Conservation (phyloP, 139 green algal genomes). For the Tetraselmis chui region DNA sequence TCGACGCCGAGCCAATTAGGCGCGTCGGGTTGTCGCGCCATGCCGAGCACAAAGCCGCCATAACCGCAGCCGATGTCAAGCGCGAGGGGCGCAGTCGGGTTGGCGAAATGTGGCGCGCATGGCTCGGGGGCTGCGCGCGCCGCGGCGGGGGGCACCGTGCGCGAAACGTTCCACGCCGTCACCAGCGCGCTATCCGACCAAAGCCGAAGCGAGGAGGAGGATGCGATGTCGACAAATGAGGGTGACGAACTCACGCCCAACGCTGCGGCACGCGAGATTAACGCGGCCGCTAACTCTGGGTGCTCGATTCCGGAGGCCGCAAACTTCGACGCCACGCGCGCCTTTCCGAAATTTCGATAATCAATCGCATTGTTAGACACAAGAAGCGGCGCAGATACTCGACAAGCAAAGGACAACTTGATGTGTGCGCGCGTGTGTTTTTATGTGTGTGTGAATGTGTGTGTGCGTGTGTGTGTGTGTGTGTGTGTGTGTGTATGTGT, state of each 20-base stretch:
- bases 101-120: not conserved
- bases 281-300: not conserved
- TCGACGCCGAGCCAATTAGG: not conserved
- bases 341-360: too few species aligned
- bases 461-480: too few species aligned
- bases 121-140: too few species aligned
- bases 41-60: not conserved
- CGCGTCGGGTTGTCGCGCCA: not conserved
- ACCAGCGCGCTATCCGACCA: not conserved
- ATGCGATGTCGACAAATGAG: not conserved
- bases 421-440: too few species aligned
- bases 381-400: too few species aligned
- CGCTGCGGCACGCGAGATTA: not conserved
- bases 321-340: not conserved
- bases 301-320: not conserved
- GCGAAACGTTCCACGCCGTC: not conserved
- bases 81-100: not conserved
- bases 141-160: not conserved
- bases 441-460: too few species aligned
- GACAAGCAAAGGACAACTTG: too few species aligned
- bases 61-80: not conserved
- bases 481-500: too few species aligned
- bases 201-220: not conserved
- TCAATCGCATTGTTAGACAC: too few species aligned
- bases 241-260: not conserved